phyloP scores from a whole-genome alignment of 768 basidiomycete genomes.

The Termitomyces sp. region DNA sequence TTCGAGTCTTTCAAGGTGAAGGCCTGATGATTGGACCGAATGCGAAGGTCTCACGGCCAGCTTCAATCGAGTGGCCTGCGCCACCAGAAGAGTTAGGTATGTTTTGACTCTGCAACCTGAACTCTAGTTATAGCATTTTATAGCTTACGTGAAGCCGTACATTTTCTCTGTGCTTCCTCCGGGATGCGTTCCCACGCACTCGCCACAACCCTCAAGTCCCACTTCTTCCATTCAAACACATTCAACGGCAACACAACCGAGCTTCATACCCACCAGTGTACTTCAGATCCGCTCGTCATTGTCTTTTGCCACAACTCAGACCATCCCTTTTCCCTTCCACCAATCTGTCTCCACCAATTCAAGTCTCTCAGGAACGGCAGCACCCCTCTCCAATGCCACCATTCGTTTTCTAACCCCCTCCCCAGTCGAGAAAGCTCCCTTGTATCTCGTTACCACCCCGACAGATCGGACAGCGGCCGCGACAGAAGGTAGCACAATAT shows the following conservation, averaged over 20 bases:
- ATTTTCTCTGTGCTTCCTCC: conserved; percentile 70
- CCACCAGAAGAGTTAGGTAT: conserved; percentile 77
- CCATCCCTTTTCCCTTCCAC: conserved; percentile 57
- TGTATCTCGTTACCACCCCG: conserved; percentile 68
- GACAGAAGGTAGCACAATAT: conserved; percentile 72
- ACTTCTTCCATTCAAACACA: conserved; percentile 19
- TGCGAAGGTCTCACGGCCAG: conserved; percentile 43
- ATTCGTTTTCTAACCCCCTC: conserved; percentile 64
- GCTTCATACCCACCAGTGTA: conserved; percentile 49
- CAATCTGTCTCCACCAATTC: conserved; percentile 20
- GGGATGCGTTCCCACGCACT: conserved; percentile 42
- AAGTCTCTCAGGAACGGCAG: conserved; percentile 20
- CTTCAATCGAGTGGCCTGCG: conserved; percentile 66
- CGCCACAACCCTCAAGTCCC: conserved; percentile 15
- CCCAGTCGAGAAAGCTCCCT: conserved; percentile 42
- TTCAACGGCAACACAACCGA: conserved; percentile 26
- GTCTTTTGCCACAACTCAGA: conserved; percentile 56
- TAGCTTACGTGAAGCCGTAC: conserved; percentile 74
- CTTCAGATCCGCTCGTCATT: conserved; percentile 70
- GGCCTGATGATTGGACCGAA: conserved; percentile 61
- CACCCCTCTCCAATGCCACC: conserved; percentile 32
- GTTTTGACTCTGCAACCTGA: not conserved
- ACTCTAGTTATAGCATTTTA: not conserved
- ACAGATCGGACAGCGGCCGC: conserved; percentile 60
- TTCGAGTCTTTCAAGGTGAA: conserved; percentile 39